Conservation (phyloP, 2,329 filamentous ascomycete species). For the Clarireedia monteithiana region DNA sequence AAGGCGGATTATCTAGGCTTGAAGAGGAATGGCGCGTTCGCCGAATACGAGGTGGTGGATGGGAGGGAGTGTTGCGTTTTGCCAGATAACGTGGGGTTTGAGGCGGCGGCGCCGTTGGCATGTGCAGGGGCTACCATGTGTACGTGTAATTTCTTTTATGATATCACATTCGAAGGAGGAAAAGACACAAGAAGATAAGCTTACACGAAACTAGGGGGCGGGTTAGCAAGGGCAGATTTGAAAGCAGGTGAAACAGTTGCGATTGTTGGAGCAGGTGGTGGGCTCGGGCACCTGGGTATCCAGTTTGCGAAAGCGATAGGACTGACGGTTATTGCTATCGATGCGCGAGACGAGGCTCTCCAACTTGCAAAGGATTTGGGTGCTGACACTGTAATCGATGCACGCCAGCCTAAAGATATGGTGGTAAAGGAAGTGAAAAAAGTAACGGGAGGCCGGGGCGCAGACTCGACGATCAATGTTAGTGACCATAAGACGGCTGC, state of each 20-base stretch:
- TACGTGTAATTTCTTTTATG: not conserved
- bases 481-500: constrained; percentile 44
- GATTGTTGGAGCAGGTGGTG: constrained; percentile 42
- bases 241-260: constrained; percentile 33
- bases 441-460: constrained; percentile 41
- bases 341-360: constrained; percentile 44
- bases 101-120: constrained; percentile 47
- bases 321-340: constrained; percentile 38
- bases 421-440: constrained; percentile 40
- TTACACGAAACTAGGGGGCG: constrained; percentile 19
- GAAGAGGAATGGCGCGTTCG: constrained; percentile 45
- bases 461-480: constrained; percentile 44
- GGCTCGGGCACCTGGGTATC: constrained; percentile 44
- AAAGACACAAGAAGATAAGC: no score
- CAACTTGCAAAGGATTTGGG: constrained; percentile 39
- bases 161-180: no score
- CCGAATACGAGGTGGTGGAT: constrained; percentile 48
- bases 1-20: constrained; percentile 41
- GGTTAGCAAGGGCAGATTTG: constrained; percentile 29
- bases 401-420: constrained; percentile 37
- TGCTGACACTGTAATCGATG: constrained; percentile 46
- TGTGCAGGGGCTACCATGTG: constrained; percentile 41
- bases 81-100: constrained; percentile 41
- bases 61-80: constrained; percentile 37
- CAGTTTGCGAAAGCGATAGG: constrained; percentile 43